phyloP scores from a whole-genome alignment of 257 asterid genomes.

The Sherardia arvensis region DNA sequence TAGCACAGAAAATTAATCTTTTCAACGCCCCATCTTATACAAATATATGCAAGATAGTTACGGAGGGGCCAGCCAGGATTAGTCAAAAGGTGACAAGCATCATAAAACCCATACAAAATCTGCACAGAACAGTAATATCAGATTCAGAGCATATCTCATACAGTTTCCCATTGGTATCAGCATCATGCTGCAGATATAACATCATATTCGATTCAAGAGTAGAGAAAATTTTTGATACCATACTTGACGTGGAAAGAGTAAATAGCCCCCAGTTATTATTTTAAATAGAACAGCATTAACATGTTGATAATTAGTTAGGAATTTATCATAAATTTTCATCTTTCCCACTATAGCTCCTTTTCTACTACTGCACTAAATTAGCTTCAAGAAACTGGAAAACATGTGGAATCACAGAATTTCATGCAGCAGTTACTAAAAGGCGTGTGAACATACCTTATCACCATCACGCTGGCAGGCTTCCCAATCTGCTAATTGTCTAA shows the following conservation, averaged over 20 bases:
- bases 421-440: not conserved
- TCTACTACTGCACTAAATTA: not conserved
- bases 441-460: constrained; percentile 44
- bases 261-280: not conserved
- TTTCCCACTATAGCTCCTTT: too few species aligned
- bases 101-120: constrained; percentile 88
- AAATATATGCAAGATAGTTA: constrained; percentile 62
- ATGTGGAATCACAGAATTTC: not conserved
- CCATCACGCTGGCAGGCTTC: constrained; percentile 52
- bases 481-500: constrained; percentile 56
- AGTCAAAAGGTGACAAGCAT: constrained; percentile 68
- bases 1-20: constrained; percentile 64
- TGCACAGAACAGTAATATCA: constrained; percentile 21
- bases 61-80: constrained; percentile 99
- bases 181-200: not conserved
- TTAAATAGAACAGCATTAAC: not conserved
- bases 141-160: not conserved
- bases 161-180: not conserved
- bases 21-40: constrained; percentile 55
- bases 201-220: not conserved
- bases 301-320: not conserved
- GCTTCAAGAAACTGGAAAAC: too few species aligned
- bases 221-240: not conserved
- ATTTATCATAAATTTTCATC: too few species aligned
- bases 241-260: not conserved